Base-by-base conservation (phyloP, 139 green algal species). In the Chlorella sp. region DNA sequence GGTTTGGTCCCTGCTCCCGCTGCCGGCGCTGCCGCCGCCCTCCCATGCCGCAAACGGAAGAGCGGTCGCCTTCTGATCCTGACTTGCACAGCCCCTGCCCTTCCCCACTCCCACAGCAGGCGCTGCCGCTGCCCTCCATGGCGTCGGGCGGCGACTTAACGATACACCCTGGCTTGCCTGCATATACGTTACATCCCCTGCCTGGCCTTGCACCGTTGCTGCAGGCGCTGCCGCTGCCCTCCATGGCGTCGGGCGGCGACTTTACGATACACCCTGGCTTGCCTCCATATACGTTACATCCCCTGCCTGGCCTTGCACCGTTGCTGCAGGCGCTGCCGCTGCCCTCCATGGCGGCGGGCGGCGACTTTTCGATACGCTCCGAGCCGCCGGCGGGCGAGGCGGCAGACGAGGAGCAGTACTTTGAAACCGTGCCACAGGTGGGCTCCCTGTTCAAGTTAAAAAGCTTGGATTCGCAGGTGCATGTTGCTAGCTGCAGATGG, bases 391-490 rank as follows among this genome's bases (percentile, higher is more conserved):
- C 46, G 32, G 22, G 44, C 9, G 72, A 80, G 34, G 82, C 24
- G 34, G 68, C 48, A 36, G 43, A 68, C 16, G 84, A 88, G 56
- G 85, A 89, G 28, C 17, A 86, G n/a, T 89, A 89, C 30, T 89
- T 89, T 40, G 67, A 89, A 28, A 89, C 85, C 26, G 84, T 81
- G 34, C 51, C 51, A 24, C 51, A 62, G 72, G 14, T 40, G 62
- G 56, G 41, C 30, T 40, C 32, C 51, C 3, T 8, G 22, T n/a
- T 24, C 4, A 26, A 60, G 22, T 11, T 24, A 60, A 20, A 60
- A 3, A 60, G 9, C 13, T 16, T 26, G 51, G 13, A 60, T 24
- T 3, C 51, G 4, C 16, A n/a, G n/a, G n/a, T n/a, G n/a, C n/a
- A n/a, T 46, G 28, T 28, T n/a, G 20, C 41, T 38, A 13, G 20